Evolutionary conservation across 2,329 filamentous ascomycete genomes (phyloP).

Genomic region (Hansfordia pulvinata): DNA sequence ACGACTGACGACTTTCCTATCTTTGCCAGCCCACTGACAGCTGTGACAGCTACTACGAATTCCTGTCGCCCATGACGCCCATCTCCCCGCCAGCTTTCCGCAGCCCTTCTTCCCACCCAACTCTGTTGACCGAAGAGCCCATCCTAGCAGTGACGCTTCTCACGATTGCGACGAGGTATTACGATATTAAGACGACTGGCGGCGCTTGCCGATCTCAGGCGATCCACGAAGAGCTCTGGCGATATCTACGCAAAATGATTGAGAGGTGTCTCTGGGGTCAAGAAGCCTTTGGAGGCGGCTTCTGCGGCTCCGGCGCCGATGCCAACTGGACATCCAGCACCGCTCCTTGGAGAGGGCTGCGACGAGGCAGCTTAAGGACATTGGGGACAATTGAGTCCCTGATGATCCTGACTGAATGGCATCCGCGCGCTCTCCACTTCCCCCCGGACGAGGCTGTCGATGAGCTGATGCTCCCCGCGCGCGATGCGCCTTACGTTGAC

Average conservation of each 20-base stretch:
- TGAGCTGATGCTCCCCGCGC: conserved; percentile 51
- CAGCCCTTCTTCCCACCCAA: conserved; percentile 64
- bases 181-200: conserved; percentile 65
- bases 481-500: conserved; percentile 31
- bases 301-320: conserved; percentile 59
- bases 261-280: conserved; percentile 92
- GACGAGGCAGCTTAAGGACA: conserved; percentile 71
- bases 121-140: conserved; percentile 77
- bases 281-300: conserved; percentile 84
- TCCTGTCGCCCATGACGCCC: conserved; percentile 81
- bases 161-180: conserved; percentile 81
- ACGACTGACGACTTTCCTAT: too few relatives aligned
- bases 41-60: conserved; percentile 63
- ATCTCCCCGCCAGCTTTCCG: conserved; percentile 87
- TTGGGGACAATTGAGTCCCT: conserved; percentile 90
- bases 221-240: conserved; percentile 93
- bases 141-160: conserved; percentile 85
- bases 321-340: conserved; percentile 52
- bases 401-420: conserved; percentile 93
- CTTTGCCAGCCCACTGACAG: conserved; percentile 5
- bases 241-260: conserved; percentile 87
- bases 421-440: conserved; percentile 87
- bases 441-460: conserved; percentile 66
- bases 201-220: conserved; percentile 74
- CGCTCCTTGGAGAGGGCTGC: conserved; percentile 54